Percentiles rank a stretch among this genome's conserved stretches.
Conservation (phyloP, 768 basidiomycete species). For the Suillus occidentalis region DNA sequence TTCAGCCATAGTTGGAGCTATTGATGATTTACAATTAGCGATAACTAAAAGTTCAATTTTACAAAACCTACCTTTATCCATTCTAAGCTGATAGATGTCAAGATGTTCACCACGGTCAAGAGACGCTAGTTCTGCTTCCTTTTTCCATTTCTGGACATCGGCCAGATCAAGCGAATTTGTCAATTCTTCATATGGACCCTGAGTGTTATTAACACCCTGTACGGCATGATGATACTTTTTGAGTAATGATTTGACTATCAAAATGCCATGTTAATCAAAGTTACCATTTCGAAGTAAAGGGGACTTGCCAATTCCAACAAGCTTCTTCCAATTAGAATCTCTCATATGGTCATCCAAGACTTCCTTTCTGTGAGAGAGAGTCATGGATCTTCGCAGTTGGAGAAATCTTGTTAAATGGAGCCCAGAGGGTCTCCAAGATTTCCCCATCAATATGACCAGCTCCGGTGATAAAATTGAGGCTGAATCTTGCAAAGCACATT, state of each 20-base stretch:
- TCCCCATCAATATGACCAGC: constrained; percentile 31
- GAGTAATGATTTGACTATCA: background rate
- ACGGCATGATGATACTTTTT: background rate
- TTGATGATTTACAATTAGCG: background rate
- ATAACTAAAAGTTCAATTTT: background rate
- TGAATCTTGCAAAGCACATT: constrained; percentile 25
- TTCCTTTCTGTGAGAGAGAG: constrained; percentile 25
- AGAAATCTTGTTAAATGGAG: constrained; percentile 23
- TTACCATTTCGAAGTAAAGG: background rate
- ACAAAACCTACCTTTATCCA: constrained; percentile 5
- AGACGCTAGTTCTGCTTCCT: background rate
- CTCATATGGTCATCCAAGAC: constrained; percentile 33
- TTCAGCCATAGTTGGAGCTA: constrained; percentile 9
- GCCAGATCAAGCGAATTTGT: background rate
- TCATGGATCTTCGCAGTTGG: constrained; percentile 23
- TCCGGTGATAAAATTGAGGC: constrained; percentile 28
- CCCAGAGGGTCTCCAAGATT: constrained; percentile 37
- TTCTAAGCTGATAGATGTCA: constrained; percentile 4
- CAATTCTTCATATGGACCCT: constrained; percentile 3
- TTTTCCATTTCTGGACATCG: background rate
- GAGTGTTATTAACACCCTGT: constrained; percentile 5
- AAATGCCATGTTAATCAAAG: background rate
- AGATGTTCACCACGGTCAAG: background rate
- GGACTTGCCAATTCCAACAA: constrained; percentile 22
- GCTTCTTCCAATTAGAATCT: constrained; percentile 36